Base-by-base conservation (phyloP, 2,329 filamentous ascomycete species). In the Ambrosiella cleistominuta region DNA sequence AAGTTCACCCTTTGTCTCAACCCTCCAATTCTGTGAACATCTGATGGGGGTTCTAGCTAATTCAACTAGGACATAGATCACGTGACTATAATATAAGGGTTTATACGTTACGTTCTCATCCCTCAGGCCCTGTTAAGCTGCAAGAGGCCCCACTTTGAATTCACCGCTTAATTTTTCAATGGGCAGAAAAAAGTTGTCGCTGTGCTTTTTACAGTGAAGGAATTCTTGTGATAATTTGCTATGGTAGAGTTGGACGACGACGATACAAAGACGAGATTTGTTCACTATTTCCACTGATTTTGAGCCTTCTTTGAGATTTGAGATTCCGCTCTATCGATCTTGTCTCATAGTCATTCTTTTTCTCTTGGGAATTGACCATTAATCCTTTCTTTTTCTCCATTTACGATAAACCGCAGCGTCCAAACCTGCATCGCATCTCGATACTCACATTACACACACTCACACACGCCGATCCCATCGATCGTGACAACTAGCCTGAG, bases 141-240 rank as follows among this genome's bases (percentile, higher is more conserved):
- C n/a, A 47, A 19, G 7, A 6, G 39, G 54, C 59, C 59, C 59
- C 59, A 58, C 56, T 39, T 15, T 47, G 15, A 2, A 4, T 35
- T 53, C 56, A 60, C 59, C 59, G 59, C 59, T 44, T 58, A 55
- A 39, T 39, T 56, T 42, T 60, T 56, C 52, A 39, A 27, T 50
- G 37, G 59, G 59, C 59, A 60, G 59, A 60, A 60, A 60, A 60
- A 60, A 60, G 58, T 60, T 56, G 56, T 56, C 37, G 54, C 39
- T 57, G 51, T 37, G 49, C 42, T 42, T 54, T 51, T 51, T 36
- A 11, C 27, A 42, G 38, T n/a, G 27, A 19, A 36, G 37, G n/a
- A 38, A 38, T 37, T 53, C 38, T 36, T 38, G 3, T 27, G 27
- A 27, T 27, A 2, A 27, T 27, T 27, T 27, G 27, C 27, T 27